Percentiles rank a stretch among this genome's conserved stretches.
Evolutionary conservation across 2,329 filamentous ascomycete species (phyloP).

Genomic region (Aureobasidium zeae): DNA sequence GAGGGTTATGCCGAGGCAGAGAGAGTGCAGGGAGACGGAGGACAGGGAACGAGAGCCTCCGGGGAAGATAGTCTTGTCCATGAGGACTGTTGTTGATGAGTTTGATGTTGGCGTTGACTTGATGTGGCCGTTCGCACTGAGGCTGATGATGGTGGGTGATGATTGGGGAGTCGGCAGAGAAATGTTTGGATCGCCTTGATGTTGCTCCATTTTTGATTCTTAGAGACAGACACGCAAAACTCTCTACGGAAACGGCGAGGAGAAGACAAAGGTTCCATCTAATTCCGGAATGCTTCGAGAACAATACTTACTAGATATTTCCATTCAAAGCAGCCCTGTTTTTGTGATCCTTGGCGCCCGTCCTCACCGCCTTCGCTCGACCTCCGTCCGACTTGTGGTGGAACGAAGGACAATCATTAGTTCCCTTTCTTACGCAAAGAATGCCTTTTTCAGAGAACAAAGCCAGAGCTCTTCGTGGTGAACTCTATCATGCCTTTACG

Average conservation of each 20-base stretch:
- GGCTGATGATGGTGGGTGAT: too few relatives aligned
- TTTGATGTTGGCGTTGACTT: constrained; percentile 7
- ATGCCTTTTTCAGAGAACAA: constrained; percentile 26
- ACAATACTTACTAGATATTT: too few relatives aligned
- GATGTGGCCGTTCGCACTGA: constrained; percentile 9
- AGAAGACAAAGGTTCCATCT: too few relatives aligned
- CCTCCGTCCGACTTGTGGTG: too few relatives aligned
- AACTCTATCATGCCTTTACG: constrained; percentile 66
- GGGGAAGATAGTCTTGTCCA: constrained; percentile 31
- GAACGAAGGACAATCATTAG: too few relatives aligned
- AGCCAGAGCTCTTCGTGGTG: constrained; percentile 26
- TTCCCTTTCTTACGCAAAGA: too few relatives aligned
- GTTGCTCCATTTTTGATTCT: constrained; percentile 3
- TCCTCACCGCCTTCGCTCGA: too few relatives aligned
- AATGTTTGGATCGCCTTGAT: constrained; percentile 17
- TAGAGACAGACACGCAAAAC: too few relatives aligned
- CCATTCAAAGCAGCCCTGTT: too few relatives aligned
- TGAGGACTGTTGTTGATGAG: constrained; percentile 15
- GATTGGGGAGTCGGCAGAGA: constrained; percentile 7
- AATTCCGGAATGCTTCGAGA: too few relatives aligned
- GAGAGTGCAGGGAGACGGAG: constrained; percentile 39
- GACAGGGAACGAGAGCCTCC: constrained; percentile 37
- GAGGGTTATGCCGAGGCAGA: constrained; percentile 34
- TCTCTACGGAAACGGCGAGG: too few relatives aligned
- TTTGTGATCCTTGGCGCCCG: too few relatives aligned